A percentile compares a stretch with the other conserved stretches of the same genome.
phyloP scores from a whole-genome alignment of 2,329 filamentous ascomycete genomes.

The Phialemoniopsis sp. region DNA sequence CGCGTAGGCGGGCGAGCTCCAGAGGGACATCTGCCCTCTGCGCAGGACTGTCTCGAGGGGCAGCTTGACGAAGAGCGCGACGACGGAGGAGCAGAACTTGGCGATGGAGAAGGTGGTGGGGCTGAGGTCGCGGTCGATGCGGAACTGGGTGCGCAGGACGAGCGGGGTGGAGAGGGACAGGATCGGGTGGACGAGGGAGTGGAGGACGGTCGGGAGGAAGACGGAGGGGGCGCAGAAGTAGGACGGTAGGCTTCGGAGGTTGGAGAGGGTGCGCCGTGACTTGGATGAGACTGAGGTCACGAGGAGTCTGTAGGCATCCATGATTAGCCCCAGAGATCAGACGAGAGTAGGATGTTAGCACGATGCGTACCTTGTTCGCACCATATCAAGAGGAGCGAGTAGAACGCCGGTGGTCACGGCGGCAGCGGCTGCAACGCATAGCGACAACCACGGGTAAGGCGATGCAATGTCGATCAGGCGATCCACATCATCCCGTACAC shows the following conservation, averaged over 20 bases:
- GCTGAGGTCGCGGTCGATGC: conserved; percentile 76
- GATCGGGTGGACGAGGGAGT: conserved; percentile 79
- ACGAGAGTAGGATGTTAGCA: conserved; percentile 4
- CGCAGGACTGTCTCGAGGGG: conserved; percentile 90
- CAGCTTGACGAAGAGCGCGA: conserved; percentile 80
- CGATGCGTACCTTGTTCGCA: conserved; percentile 66
- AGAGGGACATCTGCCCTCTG: conserved; percentile 76
- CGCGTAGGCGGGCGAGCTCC: conserved; percentile 50
- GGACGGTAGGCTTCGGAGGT: conserved; percentile 74
- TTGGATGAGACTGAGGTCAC: conserved; percentile 73
- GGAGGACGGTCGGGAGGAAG: conserved; percentile 78
- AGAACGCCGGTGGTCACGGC: conserved; percentile 72
- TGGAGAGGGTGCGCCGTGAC: conserved; percentile 73
- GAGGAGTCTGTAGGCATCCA: conserved; percentile 57
- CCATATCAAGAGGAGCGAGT: conserved; percentile 82
- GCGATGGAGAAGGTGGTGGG: conserved; percentile 78
- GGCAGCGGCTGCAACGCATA: conserved; percentile 65
- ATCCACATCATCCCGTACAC: conserved; percentile 71
- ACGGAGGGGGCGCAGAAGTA: conserved; percentile 68
- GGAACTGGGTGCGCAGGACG: conserved; percentile 77
- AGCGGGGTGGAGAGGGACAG: conserved; percentile 81
- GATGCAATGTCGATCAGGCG: conserved; percentile 69
- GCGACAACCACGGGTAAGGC: conserved; percentile 75
- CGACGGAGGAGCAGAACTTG: conserved; percentile 75
- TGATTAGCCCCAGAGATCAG: neutral